Evolutionary conservation across 441 rosid species (phyloP), one percentile per base, ranked within the genome.

Genomic region (Syzygium syzygioides): DNA sequence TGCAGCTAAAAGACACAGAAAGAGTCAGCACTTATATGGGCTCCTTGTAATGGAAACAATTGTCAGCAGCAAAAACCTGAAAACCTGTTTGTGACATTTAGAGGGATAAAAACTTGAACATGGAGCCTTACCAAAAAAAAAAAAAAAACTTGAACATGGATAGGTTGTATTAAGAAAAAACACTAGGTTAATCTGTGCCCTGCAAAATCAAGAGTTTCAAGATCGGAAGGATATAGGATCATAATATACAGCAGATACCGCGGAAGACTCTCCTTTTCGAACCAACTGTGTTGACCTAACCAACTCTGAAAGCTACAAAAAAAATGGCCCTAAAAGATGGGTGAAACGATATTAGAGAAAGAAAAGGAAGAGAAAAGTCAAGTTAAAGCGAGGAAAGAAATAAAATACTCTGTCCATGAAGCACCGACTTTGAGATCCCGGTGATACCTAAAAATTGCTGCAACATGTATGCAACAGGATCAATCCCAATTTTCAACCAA

Each of bases 391-490:
- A 41, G 84, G 87, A 84, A 55, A 59, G 79, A 79, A 87, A 79
- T 57, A 87, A 48, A 60, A 80, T 87, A 87, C 89, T 79, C 89
- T 80, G 59, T 85, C 87, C 87, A 85, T 85, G 89, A 71, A 85
- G 62, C 87, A 88, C 64, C 87, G 10, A 85, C 85, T 85, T 68
- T 88, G 90, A 85, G 87, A 59, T 86, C 90, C 66, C 28, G 26
- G 71, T 54, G 55, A 85, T 68, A 88, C 90, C 90, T 88, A 88
- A 85, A 25, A 85, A 64, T 54, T 85, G 90, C 87, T 88, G 87
- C 90, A 88, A 88, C 84, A 88, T 66, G 71, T 41, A 64, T 30
- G 86, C 66, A 86, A 34, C 62, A 37, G 37, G 57, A 68, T 88
- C 87, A 88, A 86, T 66, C 53, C 90, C 85, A 55, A 85, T 87